phyloP scores from a whole-genome alignment of 768 basidiomycete species.

The Austroboletus festivus region DNA sequence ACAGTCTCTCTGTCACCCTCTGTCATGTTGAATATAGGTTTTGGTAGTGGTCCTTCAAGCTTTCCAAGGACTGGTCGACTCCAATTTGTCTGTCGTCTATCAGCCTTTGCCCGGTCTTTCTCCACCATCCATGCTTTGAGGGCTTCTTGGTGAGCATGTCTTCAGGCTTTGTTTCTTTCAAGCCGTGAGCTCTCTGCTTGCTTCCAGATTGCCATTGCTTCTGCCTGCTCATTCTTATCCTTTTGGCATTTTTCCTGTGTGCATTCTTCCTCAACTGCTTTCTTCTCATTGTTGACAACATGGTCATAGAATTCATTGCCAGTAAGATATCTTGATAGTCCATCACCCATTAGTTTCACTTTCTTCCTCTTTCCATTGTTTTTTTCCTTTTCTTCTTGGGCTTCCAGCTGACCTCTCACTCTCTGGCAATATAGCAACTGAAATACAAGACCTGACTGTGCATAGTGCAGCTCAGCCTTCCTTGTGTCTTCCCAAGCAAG shows the following conservation, averaged over 20 bases:
- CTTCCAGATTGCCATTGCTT: conserved; percentile 17
- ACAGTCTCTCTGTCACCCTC: neutral
- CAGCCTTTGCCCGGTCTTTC: conserved; percentile 16
- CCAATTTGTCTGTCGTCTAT: conserved; percentile 22
- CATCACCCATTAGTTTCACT: conserved; percentile 13
- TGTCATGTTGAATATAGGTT: neutral
- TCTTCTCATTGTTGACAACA: conserved; percentile 6
- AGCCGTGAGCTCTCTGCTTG: conserved; percentile 8
- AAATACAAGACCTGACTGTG: too few relatives aligned
- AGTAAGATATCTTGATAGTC: conserved; percentile 20
- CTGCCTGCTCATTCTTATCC: neutral
- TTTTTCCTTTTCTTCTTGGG: conserved; percentile 15
- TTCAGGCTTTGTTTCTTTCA: conserved; percentile 12
- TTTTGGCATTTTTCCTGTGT: neutral
- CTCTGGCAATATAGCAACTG: conserved; percentile 13
- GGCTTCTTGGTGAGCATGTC: conserved; percentile 5
- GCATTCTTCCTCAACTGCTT: conserved; percentile 1
- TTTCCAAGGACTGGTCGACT: neutral
- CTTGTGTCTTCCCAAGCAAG: neutral
- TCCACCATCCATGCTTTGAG: conserved; percentile 17
- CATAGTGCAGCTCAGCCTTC: conserved; percentile 8
- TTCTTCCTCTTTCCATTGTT: conserved; percentile 6
- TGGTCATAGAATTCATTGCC: conserved; percentile 19
- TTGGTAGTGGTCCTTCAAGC: neutral
- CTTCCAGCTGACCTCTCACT: conserved; percentile 12